phyloP scores from a whole-genome alignment of 2,329 filamentous ascomycete genomes.

The Endoconidiophora laricicola region DNA sequence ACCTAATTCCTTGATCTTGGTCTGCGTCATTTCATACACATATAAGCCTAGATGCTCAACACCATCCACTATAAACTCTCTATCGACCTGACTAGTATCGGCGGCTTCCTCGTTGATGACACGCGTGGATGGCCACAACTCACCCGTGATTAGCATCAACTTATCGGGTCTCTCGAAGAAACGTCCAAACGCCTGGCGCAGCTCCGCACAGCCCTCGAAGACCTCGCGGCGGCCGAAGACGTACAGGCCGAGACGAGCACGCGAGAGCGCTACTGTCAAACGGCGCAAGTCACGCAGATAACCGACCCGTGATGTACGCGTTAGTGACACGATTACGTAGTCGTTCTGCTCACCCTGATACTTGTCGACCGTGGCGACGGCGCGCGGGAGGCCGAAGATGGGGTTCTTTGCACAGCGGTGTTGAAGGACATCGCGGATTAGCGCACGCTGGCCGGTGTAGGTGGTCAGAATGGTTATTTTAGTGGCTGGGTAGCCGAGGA shows the following conservation, averaged over 20 bases:
- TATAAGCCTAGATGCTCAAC: slow-evolving; percentile 93
- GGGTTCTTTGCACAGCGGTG: slow-evolving; percentile 71
- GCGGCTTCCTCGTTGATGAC: slow-evolving; percentile 24
- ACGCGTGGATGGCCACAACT: slow-evolving; percentile 63
- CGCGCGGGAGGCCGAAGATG: slow-evolving; percentile 76
- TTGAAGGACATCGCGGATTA: slow-evolving; percentile 72
- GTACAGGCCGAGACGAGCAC: slow-evolving; percentile 80
- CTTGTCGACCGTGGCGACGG: slow-evolving; percentile 91
- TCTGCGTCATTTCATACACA: slow-evolving; percentile 86
- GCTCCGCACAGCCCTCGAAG: slow-evolving; percentile 77
- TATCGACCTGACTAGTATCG: slow-evolving; percentile 24
- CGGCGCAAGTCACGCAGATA: slow-evolving; percentile 88
- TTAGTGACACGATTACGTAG: slow-evolving; percentile 87
- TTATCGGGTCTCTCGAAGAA: slow-evolving; percentile 66
- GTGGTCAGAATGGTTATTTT: slow-evolving; percentile 83
- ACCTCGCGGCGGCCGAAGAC: slow-evolving; percentile 76
- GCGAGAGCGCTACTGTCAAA: slow-evolving; percentile 84
- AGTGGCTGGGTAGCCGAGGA: slow-evolving; percentile 73
- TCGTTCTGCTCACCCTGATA: slow-evolving; percentile 99
- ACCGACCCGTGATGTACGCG: slow-evolving; percentile 72
- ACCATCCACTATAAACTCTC: slow-evolving; percentile 62
- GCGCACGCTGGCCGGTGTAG: slow-evolving; percentile 78
- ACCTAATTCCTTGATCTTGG: slow-evolving; percentile 31
- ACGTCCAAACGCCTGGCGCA: slow-evolving; percentile 69
- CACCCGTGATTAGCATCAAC: slow-evolving; percentile 63